phyloP scores from a whole-genome alignment of 2,329 filamentous ascomycete species.

The Lomentospora prolificans region DNA sequence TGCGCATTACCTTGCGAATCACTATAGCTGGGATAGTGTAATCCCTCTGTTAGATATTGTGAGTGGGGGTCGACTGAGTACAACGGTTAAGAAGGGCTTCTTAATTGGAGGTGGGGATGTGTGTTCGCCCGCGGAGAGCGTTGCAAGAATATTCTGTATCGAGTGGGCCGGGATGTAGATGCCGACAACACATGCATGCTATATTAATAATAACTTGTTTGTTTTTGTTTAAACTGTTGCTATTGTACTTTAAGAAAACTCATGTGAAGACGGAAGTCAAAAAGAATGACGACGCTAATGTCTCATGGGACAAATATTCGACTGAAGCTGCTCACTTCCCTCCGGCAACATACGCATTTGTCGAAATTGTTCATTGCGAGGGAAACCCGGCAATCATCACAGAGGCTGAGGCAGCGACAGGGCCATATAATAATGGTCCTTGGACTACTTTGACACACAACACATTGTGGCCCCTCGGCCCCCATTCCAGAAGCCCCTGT shows the following conservation, averaged over 20 bases:
- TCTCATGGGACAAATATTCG: conserved; percentile 73
- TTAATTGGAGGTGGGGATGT: conserved; percentile 63
- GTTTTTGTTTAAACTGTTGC: no score
- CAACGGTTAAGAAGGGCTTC: conserved; percentile 92
- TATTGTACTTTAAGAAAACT: no score
- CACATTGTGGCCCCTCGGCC: conserved; percentile 67
- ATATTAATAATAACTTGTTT: not conserved
- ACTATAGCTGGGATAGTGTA: conserved; percentile 77
- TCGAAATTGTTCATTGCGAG: conserved; percentile 96
- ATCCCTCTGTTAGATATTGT: conserved; percentile 79
- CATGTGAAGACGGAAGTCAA: no score
- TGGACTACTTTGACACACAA: conserved; percentile 81
- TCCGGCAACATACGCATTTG: conserved; percentile 87
- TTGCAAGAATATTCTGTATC: conserved; percentile 67
- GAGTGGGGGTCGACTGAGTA: conserved; percentile 77
- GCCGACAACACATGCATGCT: no score
- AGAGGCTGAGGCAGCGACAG: conserved; percentile 86
- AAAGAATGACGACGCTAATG: not conserved
- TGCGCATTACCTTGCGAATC: conserved; percentile 83
- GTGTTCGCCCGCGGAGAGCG: conserved; percentile 18
- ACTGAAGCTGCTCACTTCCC: conserved; percentile 81
- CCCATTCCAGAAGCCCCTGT: conserved; percentile 65
- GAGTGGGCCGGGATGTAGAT: conserved; percentile 96
- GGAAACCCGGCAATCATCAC: conserved; percentile 88
- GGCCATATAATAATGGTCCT: conserved; percentile 93